These are phyloP conservation scores for Endocarpon pusillum DNA, from an alignment of 495 filamentous ascomycete species.

Conservation along the genomic window DNA sequence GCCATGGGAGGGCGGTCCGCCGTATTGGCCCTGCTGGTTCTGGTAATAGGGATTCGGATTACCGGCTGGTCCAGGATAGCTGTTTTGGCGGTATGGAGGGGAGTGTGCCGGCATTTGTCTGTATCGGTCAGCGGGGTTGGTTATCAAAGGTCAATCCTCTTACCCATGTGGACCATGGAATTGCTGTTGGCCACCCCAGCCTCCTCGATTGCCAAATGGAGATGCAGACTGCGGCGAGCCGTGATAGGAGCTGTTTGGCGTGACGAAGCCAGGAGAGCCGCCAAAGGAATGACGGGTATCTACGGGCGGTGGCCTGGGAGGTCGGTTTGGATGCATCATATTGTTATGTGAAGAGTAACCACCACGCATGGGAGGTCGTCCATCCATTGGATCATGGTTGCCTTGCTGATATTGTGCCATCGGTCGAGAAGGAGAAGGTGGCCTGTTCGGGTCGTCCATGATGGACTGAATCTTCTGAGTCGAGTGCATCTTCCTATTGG, in stretches of 20 bases:
- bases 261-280: conserved; percentile 39
- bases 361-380: conserved; percentile 14
- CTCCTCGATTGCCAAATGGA: conserved; percentile 36
- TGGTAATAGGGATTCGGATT: conserved; percentile 37
- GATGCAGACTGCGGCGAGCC: conserved; percentile 51
- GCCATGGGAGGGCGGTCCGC: conserved; percentile 31
- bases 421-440: conserved; percentile 24
- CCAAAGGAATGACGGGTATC: conserved; percentile 35
- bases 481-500: conserved; percentile 18
- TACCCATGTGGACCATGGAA: conserved; percentile 46
- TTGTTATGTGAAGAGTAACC: no score
- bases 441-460: conserved; percentile 13
- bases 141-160: conserved; percentile 12
- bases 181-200: conserved; percentile 36
- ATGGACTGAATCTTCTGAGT: conserved; percentile 14
- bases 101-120: conserved; percentile 20
- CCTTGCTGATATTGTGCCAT: conserved; percentile 21
- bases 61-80: conserved; percentile 25
- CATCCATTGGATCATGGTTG: conserved; percentile 11
- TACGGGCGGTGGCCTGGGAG: conserved; percentile 19
- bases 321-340: conserved; percentile 19
- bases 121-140: conserved; percentile 11
- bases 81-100: conserved; percentile 32
- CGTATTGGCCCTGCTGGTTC: conserved; percentile 34
- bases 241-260: conserved; percentile 43